Evolutionary conservation across 352 stramenopile species (phyloP).

Genomic region (Phytopythium mirpurense): DNA sequence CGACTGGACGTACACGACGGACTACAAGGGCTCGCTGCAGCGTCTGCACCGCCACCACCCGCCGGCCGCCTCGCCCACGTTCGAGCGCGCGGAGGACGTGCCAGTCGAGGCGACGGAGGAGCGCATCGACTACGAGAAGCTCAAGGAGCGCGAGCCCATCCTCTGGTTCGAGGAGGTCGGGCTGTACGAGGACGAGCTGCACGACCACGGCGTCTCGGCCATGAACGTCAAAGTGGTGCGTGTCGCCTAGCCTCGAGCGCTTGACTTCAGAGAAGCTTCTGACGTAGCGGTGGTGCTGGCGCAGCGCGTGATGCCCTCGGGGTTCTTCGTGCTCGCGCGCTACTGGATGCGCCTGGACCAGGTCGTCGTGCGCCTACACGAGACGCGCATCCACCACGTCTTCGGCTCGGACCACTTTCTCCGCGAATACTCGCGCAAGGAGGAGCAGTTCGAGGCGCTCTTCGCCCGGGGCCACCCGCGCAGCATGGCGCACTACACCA

Average conservation of each 20-base stretch:
- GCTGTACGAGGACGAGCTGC: constrained; percentile 79
- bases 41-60: constrained; percentile 26
- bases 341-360: constrained; percentile 85
- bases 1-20: constrained; percentile 81
- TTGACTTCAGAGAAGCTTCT: too few relatives aligned
- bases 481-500: constrained; percentile 80
- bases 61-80: not conserved
- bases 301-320: constrained; percentile 82
- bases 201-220: constrained; percentile 73
- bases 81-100: constrained; percentile 24
- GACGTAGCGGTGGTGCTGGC: constrained; percentile 3
- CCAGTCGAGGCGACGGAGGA: constrained; percentile 37
- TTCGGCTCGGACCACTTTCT: constrained; percentile 70
- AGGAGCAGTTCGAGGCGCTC: constrained; percentile 63
- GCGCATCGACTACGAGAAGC: constrained; percentile 70
- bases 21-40: constrained; percentile 78
- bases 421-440: constrained; percentile 79
- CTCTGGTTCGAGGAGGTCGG: constrained; percentile 81
- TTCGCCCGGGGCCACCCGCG: constrained; percentile 62
- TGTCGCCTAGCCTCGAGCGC: too few relatives aligned
- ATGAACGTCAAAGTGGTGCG: constrained; percentile 84
- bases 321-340: constrained; percentile 70
- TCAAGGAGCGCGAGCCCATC: constrained; percentile 79
- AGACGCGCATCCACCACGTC: constrained; percentile 80
- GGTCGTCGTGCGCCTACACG: constrained; percentile 71